Conservation (phyloP, 2,329 filamentous ascomycete species). For the Apiospora phragmitis region DNA sequence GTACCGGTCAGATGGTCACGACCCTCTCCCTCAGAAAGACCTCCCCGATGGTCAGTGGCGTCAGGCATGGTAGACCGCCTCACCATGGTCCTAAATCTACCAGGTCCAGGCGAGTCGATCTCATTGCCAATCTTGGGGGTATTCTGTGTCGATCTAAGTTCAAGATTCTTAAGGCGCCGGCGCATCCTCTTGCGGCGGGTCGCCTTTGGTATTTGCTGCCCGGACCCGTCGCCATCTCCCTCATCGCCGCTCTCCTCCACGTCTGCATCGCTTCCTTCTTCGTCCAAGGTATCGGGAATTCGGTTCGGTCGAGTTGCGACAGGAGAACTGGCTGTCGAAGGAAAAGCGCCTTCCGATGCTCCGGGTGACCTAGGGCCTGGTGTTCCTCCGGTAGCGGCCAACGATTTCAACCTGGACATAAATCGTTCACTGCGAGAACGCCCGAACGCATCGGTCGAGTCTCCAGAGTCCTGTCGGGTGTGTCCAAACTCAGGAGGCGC, state of each 20-base stretch:
- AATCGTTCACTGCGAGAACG: slow-evolving; percentile 66
- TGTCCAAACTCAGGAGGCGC: slow-evolving; percentile 44
- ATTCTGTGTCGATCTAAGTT: slow-evolving; percentile 64
- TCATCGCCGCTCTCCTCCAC: slow-evolving; percentile 88
- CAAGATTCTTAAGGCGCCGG: slow-evolving; percentile 52
- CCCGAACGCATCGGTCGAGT: slow-evolving; percentile 60
- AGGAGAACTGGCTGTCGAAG: slow-evolving; percentile 50
- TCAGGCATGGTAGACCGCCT: slow-evolving; percentile 69
- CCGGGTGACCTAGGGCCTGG: slow-evolving; percentile 46
- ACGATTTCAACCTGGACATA: slow-evolving; percentile 72
- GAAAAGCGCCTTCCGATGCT: slow-evolving; percentile 32
- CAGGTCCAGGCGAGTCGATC: slow-evolving; percentile 38
- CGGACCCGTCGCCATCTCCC: slow-evolving; percentile 45
- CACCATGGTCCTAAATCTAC: slow-evolving; percentile 56
- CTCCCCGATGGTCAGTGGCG: slow-evolving; percentile 57
- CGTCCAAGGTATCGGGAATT: slow-evolving; percentile 54
- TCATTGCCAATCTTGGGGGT: slow-evolving; percentile 54
- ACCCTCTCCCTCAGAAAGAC: slow-evolving; percentile 75
- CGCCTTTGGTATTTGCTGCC: slow-evolving; percentile 38
- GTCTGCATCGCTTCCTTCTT: slow-evolving; percentile 71
- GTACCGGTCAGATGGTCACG: slow-evolving; percentile 60
- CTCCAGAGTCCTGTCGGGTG: slow-evolving; percentile 65
- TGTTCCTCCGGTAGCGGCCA: slow-evolving; percentile 57
- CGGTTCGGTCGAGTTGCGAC: slow-evolving; percentile 44
- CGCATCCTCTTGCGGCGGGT: slow-evolving; percentile 67